Evolutionary conservation across 2,329 filamentous ascomycete species (phyloP).

Genomic region (Neocatenulostroma microsporum): DNA sequence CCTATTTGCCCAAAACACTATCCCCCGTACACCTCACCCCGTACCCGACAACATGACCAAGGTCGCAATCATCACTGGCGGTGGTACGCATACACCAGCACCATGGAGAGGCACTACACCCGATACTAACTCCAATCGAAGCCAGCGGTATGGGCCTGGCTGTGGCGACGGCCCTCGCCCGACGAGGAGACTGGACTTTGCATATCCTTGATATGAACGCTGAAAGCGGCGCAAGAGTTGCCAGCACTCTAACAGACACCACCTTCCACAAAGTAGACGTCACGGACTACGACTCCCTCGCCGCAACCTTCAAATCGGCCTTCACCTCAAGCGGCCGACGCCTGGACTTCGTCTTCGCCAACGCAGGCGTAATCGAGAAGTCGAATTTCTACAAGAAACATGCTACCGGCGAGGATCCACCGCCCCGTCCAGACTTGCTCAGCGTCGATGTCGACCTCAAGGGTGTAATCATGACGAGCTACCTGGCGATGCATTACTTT

Average conservation of each 20-base stretch:
- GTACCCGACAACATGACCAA: constrained; percentile 11
- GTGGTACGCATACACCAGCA: constrained; percentile 14
- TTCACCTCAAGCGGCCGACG: constrained; percentile 27
- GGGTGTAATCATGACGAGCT: constrained; percentile 30
- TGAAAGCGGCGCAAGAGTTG: constrained; percentile 26
- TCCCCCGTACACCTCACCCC: no score
- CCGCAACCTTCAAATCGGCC: constrained; percentile 31
- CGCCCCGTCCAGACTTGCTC: constrained; percentile 27
- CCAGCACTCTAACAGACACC: constrained; percentile 20
- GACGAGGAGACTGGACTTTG: constrained; percentile 32
- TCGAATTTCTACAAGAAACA: constrained; percentile 35
- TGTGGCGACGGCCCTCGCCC: constrained; percentile 31
- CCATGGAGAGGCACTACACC: background rate
- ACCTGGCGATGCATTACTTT: constrained; percentile 31
- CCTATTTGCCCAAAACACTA: no score
- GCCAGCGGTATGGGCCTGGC: constrained; percentile 38
- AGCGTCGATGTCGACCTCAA: constrained; percentile 35
- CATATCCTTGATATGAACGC: constrained; percentile 36
- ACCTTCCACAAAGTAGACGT: constrained; percentile 35
- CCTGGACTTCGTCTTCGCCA: constrained; percentile 45
- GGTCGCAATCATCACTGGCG: constrained; percentile 22
- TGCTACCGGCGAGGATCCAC: constrained; percentile 10
- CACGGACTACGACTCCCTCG: constrained; percentile 29
- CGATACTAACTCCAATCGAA: constrained; percentile 9
- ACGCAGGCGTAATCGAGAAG: constrained; percentile 40